A percentile compares a stretch with the other conserved stretches of the same genome.
Evolutionary conservation across 2,329 filamentous ascomycete genomes (phyloP).

Genomic region (Cladophialophora immunda): DNA sequence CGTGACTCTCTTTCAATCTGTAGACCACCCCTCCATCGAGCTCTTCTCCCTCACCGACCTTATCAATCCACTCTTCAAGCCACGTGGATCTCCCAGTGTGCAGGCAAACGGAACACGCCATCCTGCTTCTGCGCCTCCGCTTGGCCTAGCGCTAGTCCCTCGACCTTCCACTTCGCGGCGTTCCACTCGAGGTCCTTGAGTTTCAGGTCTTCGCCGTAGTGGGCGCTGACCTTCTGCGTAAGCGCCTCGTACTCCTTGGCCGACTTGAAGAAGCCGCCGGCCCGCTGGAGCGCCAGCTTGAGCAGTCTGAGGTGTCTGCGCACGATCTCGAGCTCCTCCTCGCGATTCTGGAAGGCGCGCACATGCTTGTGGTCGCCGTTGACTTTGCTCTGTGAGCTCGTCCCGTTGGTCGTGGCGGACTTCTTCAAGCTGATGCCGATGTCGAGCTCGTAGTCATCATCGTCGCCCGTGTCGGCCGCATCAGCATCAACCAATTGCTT

Average conservation of each 20-base stretch:
- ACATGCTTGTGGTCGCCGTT: constrained; percentile 38
- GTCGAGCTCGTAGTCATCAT: constrained; percentile 27
- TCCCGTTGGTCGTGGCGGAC: constrained; percentile 16
- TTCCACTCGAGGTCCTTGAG: constrained; percentile 48
- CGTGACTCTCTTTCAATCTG: too few relatives aligned
- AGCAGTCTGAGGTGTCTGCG: constrained; percentile 50
- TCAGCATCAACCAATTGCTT: constrained; percentile 17
- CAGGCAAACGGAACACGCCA: constrained; percentile 15
- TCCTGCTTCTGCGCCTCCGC: constrained; percentile 47
- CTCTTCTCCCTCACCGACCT: neutral
- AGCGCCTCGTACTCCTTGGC: constrained; percentile 55
- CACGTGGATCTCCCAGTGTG: constrained; percentile 16
- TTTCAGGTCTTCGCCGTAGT: constrained; percentile 47
- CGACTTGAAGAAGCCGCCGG: constrained; percentile 57
- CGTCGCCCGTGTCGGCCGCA: constrained; percentile 17
- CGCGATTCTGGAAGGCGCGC: constrained; percentile 30
- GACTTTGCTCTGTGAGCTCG: neutral
- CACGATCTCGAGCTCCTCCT: constrained; percentile 45
- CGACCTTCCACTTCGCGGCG: constrained; percentile 59
- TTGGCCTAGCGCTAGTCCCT: constrained; percentile 57
- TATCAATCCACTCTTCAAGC: neutral
- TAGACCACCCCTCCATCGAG: neutral
- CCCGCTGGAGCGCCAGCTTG: constrained; percentile 51
- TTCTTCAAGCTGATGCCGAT: constrained; percentile 7
- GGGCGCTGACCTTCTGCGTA: constrained; percentile 12